Conservation (phyloP, 305 asterid genomes). For the Solanum hybrid region DNA sequence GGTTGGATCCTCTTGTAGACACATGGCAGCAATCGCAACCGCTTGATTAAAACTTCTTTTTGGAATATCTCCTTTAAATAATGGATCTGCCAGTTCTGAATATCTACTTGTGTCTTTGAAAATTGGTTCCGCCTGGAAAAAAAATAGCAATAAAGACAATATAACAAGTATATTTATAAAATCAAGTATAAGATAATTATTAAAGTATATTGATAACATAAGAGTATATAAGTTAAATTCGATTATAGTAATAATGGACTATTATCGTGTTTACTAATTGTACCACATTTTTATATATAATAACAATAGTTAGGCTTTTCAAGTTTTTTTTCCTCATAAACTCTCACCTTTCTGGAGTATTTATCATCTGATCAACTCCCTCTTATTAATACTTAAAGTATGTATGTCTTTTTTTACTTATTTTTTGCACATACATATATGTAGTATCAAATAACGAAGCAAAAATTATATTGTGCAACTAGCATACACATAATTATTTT, state of each 20-base stretch:
- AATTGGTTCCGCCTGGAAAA: conserved; percentile 28
- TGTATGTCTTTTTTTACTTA: neutral
- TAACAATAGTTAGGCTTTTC: neutral
- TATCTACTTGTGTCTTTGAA: conserved; percentile 25
- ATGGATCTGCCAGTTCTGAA: conserved; percentile 25
- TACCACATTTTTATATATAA: neutral
- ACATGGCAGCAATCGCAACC: conserved; percentile 34
- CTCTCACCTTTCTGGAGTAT: neutral
- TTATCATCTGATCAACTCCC: no score
- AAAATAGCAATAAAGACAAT: no score
- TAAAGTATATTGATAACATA: no score
- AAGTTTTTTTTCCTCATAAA: no score
- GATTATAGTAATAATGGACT: no score
- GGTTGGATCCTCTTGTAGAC: conserved; percentile 28
- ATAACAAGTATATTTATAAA: neutral
- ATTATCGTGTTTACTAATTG: neutral
- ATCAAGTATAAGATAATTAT: neutral
- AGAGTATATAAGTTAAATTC: neutral
- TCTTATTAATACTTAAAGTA: neutral
- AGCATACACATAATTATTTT: no score
- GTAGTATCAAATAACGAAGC: no score
- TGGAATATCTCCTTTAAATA: conserved; percentile 15
- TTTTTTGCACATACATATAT: neutral
- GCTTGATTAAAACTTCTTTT: conserved; percentile 31
- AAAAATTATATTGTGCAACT: no score